Conservation (phyloP, 495 filamentous ascomycete genomes). For the Penicillium macrosclerotiorum region DNA sequence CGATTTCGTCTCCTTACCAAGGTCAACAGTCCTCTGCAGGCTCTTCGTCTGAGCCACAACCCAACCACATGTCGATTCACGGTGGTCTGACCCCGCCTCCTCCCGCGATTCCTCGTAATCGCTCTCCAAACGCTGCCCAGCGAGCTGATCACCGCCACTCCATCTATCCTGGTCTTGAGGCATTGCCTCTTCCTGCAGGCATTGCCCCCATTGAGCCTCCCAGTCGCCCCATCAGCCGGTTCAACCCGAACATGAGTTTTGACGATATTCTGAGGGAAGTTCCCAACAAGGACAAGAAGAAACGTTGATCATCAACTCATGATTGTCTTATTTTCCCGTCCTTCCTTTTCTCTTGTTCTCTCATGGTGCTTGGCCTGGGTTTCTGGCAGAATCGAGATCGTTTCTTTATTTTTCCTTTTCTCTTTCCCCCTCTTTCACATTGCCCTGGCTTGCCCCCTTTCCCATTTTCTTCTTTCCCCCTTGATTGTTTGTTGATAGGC, state of each 20-base stretch:
- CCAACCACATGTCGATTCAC: conserved; percentile 26
- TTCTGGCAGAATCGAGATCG: too few relatives aligned
- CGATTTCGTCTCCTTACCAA: conserved; percentile 43
- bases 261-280: conserved; percentile 51
- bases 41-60: conserved; percentile 32
- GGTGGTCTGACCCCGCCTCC: conserved; percentile 35
- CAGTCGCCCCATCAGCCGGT: conserved; percentile 37
- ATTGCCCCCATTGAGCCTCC: conserved; percentile 48
- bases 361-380: neutral
- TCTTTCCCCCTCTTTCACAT: conserved; percentile 6
- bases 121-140: conserved; percentile 35
- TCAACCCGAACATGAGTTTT: conserved; percentile 53
- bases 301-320: conserved; percentile 30
- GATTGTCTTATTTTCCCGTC: neutral
- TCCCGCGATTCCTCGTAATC: conserved; percentile 41
- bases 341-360: neutral
- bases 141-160: conserved; percentile 40
- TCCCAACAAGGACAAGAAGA: conserved; percentile 41
- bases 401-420: conserved; percentile 9
- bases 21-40: conserved; percentile 44
- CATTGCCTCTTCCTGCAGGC: conserved; percentile 49
- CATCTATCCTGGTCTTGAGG: conserved; percentile 50
- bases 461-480: conserved; percentile 7
- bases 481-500: conserved; percentile 29
- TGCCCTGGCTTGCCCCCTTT: conserved; percentile 10